Conservation (phyloP, 495 filamentous ascomycete species). For the Aspergillus campestris region DNA sequence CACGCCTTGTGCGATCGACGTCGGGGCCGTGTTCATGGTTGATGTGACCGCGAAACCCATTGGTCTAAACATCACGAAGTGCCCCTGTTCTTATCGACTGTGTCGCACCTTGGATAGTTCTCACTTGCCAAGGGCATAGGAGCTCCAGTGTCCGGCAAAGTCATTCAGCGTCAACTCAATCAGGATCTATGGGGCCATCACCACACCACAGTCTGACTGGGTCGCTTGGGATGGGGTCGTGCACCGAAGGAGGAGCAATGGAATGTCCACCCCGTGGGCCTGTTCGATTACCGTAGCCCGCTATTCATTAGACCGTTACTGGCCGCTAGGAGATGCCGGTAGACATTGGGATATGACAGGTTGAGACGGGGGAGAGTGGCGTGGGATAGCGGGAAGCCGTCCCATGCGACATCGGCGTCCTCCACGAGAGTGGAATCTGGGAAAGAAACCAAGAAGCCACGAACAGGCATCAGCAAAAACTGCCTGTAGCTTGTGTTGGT, state of each 20-base stretch:
- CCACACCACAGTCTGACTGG: no score
- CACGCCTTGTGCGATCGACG: constrained; percentile 23
- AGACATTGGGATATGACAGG: constrained; percentile 15
- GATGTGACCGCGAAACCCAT: constrained; percentile 18
- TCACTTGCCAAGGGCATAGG: neutral
- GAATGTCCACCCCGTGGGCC: neutral
- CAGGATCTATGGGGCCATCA: no score
- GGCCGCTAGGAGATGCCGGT: neutral
- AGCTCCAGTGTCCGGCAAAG: no score
- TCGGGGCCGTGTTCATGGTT: constrained; percentile 17
- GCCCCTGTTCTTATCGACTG: constrained; percentile 9
- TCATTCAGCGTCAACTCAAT: no score
- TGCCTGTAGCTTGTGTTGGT: neutral
- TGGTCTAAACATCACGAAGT: constrained; percentile 14
- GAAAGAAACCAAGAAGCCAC: neutral
- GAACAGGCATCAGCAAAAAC: constrained; percentile 6
- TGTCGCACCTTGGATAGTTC: constrained; percentile 8
- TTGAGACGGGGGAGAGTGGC: constrained; percentile 16
- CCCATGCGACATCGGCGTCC: constrained; percentile 3
- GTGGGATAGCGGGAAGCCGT: constrained; percentile 16
- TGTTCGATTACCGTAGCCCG: constrained; percentile 2
- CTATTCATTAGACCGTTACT: constrained; percentile 1
- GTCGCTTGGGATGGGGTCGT: no score
- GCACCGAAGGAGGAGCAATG: no score
- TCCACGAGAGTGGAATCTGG: neutral